Evolutionary conservation across 768 basidiomycete species (phyloP), one percentile per base, ranked within the genome.

Genomic region (Panellus pusillus): DNA sequence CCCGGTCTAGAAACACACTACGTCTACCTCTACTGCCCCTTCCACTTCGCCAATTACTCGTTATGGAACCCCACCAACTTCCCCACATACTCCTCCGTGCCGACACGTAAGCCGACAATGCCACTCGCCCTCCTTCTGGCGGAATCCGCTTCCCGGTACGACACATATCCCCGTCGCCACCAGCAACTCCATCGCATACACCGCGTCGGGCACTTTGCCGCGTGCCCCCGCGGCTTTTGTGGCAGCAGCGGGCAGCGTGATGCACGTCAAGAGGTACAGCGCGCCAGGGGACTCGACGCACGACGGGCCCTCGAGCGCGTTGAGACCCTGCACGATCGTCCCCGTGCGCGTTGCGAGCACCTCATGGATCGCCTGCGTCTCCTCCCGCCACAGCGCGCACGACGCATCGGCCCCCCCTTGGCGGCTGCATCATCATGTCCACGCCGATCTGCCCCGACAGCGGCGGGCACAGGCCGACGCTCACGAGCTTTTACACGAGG

Each of bases 401-500:
- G n/a, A n/a, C n/a, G n/a, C n/a, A n/a, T n/a, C n/a, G n/a, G 15
- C 91, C 92, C 13, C 76, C 69, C 59, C 81, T 79, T 2, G 96
- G 96, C 17, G 96, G 93, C 20, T 91, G 82, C n/a, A 98, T 88
- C 79, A 97, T 84, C 58, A 84, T 84, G 70, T 98, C 96, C 15
- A 99, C 89, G 37, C 91, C 93, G 66, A 99, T 84, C 76, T 98
- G 92, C 18, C 97, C 97, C 2, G 83, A 75, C 6, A 97, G 76
- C 3, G 94, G 89, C 28, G 97, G 93, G 70, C 96, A 98, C 18
- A 98, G 81, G 3, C 80, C 79, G 50, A 98, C 91, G 62, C 83
- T 86, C 48, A 92, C 91, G 86, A 99, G 94, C 77, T 98, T 99
- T 79, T 98, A 98, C 47, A 98, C 82, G 66, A 91, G 81, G 14